Evolutionary conservation across 495 filamentous ascomycete species (phyloP).

Genomic region (Trypethelium eluteriae): DNA sequence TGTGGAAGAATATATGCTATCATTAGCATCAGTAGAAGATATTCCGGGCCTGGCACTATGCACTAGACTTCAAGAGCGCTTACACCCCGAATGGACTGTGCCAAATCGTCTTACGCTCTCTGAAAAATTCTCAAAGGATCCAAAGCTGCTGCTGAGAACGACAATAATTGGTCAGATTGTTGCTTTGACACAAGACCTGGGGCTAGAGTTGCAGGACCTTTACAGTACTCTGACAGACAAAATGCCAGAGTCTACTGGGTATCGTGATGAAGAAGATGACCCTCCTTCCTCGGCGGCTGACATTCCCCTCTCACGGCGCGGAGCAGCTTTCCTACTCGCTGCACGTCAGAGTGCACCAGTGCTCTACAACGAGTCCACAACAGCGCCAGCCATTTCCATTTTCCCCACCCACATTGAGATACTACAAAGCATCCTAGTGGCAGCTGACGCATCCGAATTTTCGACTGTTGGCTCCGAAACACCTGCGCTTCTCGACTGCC

Average conservation of each 20-base stretch:
- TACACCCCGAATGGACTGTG: constrained; percentile 53
- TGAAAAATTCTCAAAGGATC: constrained; percentile 54
- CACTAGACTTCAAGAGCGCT: constrained; percentile 64
- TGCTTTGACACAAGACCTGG: constrained; percentile 60
- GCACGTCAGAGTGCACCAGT: constrained; percentile 33
- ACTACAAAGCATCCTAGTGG: constrained; percentile 17
- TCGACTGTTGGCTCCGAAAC: constrained; percentile 34
- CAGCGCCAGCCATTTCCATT: constrained; percentile 22
- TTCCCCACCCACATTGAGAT: constrained; percentile 38
- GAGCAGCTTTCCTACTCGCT: constrained; percentile 37
- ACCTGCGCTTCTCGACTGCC: constrained; percentile 40
- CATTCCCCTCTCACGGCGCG: constrained; percentile 65
- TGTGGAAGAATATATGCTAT: constrained; percentile 67
- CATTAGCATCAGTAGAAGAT: constrained; percentile 44
- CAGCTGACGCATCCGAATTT: background rate
- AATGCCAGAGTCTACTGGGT: constrained; percentile 22
- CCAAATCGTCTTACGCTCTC: constrained; percentile 50
- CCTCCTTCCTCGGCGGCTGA: constrained; percentile 46
- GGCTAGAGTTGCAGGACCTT: constrained; percentile 46
- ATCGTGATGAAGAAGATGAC: constrained; percentile 34
- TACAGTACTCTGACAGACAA: constrained; percentile 38
- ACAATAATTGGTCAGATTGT: constrained; percentile 68
- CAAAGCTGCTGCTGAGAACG: constrained; percentile 56
- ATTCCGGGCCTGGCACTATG: constrained; percentile 66
- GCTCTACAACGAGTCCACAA: constrained; percentile 26